A percentile compares a stretch with the other conserved stretches of the same genome.
phyloP scores from a whole-genome alignment of 352 stramenopile genomes.

The Pilasporangium apinafurcum region DNA sequence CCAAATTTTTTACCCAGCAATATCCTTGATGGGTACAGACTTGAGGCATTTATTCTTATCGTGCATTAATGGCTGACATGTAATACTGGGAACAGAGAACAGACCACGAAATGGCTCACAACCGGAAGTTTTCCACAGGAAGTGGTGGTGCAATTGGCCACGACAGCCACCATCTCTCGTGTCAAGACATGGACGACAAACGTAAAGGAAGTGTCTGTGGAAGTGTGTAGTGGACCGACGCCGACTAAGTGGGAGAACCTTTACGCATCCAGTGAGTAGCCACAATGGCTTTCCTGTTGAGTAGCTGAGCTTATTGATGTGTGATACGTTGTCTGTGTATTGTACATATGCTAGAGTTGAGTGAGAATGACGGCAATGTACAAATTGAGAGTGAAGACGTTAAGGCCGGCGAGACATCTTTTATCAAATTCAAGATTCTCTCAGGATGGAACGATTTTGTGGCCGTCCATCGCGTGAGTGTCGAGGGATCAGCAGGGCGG shows the following conservation, averaged over 20 bases:
- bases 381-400: conserved; percentile 75
- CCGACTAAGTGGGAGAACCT: conserved; percentile 81
- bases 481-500: conserved; percentile 63
- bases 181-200: conserved; percentile 80
- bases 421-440: conserved; percentile 81
- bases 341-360: conserved; percentile 56
- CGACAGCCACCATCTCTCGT: conserved; percentile 61
- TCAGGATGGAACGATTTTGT: conserved; percentile 83
- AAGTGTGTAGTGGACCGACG: conserved; percentile 58
- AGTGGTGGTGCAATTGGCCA: conserved; percentile 75
- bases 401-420: conserved; percentile 63
- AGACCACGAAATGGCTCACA: conserved; percentile 77
- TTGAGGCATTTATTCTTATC: not conserved
- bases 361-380: conserved; percentile 75
- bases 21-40: conserved; percentile 66
- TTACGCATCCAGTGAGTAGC: conserved; percentile 52
- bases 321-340: not conserved
- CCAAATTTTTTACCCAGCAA: conserved; percentile 59
- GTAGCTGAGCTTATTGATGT: not conserved
- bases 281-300: not conserved
- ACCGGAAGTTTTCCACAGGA: conserved; percentile 78
- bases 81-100: conserved; percentile 28
- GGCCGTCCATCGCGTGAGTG: conserved; percentile 63
- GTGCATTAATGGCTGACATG: not conserved
- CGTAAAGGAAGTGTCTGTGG: conserved; percentile 62